Base-by-base conservation (phyloP, 352 stramenopile genomes). In the Elongisporangium prolatum region DNA sequence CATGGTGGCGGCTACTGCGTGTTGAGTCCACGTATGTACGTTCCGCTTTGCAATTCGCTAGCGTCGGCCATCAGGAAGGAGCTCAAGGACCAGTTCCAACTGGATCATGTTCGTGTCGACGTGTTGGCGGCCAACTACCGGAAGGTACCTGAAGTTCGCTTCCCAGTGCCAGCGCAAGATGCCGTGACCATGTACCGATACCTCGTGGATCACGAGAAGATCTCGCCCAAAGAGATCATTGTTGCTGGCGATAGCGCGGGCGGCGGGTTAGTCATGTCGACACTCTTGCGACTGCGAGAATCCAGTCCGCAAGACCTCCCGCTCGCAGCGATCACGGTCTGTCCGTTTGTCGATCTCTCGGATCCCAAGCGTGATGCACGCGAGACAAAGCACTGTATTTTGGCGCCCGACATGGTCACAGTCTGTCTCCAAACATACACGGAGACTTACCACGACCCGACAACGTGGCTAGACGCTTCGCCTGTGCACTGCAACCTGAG, bases 111-210 rank as follows among this genome's bases (percentile, higher is more conserved):
- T 34, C 49, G 53, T 3, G 63, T 84, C 17, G 63, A 85, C 16
- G 63, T 79, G 5, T 59, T 84, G 21, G 38, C 80, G 1, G 74
- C 62, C 8, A 87, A 84, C 67, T 85, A 87, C 56, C 72, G 68
- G 21, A 87, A 87, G 54, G 28, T 59, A 4, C 77, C 77, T 2
- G 70, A 85, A 51, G 60, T 64, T 48, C 58, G 59, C 37, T 84
- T 75, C 57, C 74, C 74, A 2, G 57, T 67, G 0, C 74, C 67
- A 18, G 50, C 65, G 17, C 28, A 82, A 17, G 74, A 85, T 28
- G 61, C 60, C 0, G 48, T 85, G 22, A 24, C 52, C 1, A 66
- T 80, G 55, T 83, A 78, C 61, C 62, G 75, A 37, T 75, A 83
- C 50, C 50, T 81, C 7, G 20, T 82, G 3, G n/a, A 57, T 2